These are phyloP conservation scores for Moesziomyces aphidis DNA, from an alignment of 1,284 basidiomycete genomes.

Conservation along the genomic window DNA sequence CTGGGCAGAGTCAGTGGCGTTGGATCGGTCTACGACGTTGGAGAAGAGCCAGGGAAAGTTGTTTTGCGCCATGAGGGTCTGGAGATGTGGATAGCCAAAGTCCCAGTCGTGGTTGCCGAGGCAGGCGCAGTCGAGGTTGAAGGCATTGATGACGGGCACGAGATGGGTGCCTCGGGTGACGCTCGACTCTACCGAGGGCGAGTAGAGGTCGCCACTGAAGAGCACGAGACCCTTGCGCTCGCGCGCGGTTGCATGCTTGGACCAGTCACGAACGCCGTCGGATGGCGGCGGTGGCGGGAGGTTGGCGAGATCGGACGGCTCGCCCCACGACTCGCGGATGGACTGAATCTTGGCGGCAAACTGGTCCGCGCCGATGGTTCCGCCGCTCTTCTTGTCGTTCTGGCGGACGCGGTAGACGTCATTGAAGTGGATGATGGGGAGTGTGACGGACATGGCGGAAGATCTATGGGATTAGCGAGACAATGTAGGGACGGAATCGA, in stretches of 20 bases:
- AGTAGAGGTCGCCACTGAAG: conserved; percentile 82
- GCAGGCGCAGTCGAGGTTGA: conserved; percentile 70
- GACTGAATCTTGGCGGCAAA: conserved; percentile 68
- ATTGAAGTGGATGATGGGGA: conserved; percentile 62
- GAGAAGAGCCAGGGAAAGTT: conserved; percentile 46
- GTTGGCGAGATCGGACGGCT: conserved; percentile 30
- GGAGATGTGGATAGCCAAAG: conserved; percentile 49
- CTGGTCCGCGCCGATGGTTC: conserved; percentile 68
- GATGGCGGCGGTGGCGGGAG: conserved; percentile 11
- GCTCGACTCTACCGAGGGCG: conserved; percentile 85
- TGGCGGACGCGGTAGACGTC: conserved; percentile 61
- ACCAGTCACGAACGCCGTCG: conserved; percentile 23
- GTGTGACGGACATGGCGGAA: conserved; percentile 27
- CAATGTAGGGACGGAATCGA: not conserved
- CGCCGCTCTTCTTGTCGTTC: conserved; percentile 28
- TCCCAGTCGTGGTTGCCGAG: conserved; percentile 70
- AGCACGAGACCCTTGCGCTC: conserved; percentile 75
- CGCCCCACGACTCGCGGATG: conserved; percentile 54
- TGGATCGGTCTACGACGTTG: conserved; percentile 73
- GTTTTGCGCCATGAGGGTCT: conserved; percentile 33
- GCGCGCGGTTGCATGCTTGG: conserved; percentile 17
- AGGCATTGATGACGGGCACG: conserved; percentile 71
- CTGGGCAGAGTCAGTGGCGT: conserved; percentile 73
- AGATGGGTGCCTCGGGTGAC: conserved; percentile 92
- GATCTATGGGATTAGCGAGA: not conserved